phyloP scores from a whole-genome alignment of 306 rosid genomes.

The Chamaecrista fasciculata region DNA sequence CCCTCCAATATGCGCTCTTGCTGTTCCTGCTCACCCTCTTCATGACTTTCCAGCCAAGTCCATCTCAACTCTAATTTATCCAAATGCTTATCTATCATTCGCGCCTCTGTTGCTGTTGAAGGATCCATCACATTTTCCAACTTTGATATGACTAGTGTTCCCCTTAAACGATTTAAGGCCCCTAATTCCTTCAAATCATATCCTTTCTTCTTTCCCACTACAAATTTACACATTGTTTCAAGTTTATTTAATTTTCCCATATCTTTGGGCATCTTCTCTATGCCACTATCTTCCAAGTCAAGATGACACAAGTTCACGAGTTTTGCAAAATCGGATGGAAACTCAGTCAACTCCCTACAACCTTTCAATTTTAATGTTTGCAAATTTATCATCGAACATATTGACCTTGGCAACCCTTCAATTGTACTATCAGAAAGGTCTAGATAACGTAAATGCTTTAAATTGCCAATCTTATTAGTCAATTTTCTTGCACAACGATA shows the following conservation, averaged over 20 bases:
- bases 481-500: too few relatives aligned
- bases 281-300: not conserved
- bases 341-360: not conserved
- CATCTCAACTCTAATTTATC: not conserved
- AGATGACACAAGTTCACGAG: slow-evolving; percentile 18
- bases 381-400: slow-evolving; percentile 22
- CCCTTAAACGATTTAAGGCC: not conserved
- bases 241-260: slow-evolving; percentile 4
- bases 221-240: not conserved
- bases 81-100: slow-evolving; percentile 2
- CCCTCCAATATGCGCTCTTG: too few relatives aligned
- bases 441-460: slow-evolving; percentile 29
- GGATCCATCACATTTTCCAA: not conserved
- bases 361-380: slow-evolving; percentile 1
- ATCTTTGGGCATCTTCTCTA: not conserved
- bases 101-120: not conserved
- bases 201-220: not conserved
- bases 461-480: not conserved
- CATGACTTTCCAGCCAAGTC: not conserved
- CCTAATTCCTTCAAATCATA: slow-evolving; percentile 11
- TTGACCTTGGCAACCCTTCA: slow-evolving; percentile 24
- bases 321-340: slow-evolving; percentile 1
- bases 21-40: not conserved
- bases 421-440: not conserved
- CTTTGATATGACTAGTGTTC: not conserved